Evolutionary conservation across 2,329 filamentous ascomycete species (phyloP).

Genomic region (Fusarium burgessii): DNA sequence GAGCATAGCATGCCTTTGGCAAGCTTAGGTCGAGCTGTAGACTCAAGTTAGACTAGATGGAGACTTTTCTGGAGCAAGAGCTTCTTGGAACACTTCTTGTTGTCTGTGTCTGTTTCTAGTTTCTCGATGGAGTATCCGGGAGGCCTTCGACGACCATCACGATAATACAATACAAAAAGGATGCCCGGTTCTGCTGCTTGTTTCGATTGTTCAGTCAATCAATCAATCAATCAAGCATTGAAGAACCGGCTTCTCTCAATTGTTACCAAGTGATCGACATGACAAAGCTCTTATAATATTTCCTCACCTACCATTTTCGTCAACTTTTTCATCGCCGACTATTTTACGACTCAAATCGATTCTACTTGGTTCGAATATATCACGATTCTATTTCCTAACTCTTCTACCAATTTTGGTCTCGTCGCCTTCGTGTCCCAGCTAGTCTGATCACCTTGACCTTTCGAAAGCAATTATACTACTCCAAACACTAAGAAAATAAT

Average conservation of each 20-base stretch:
- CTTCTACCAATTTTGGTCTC: slow-evolving; percentile 1
- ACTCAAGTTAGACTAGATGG: slow-evolving; percentile 31
- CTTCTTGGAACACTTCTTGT: slow-evolving; percentile 21
- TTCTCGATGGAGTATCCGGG: slow-evolving; percentile 36
- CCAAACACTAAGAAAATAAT: slow-evolving; percentile 26
- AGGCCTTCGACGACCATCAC: slow-evolving; percentile 45
- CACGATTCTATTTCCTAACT: slow-evolving; percentile 2
- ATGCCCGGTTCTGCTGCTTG: slow-evolving; percentile 36
- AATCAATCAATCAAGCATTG: slow-evolving; percentile 40
- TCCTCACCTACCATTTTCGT: slow-evolving; percentile 25
- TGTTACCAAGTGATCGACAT: slow-evolving; percentile 40
- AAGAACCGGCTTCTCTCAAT: slow-evolving; percentile 47
- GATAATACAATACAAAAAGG: slow-evolving; percentile 48
- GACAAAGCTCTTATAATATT: slow-evolving; percentile 37
- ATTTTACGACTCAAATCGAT: slow-evolving; percentile 3
- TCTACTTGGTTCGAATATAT: slow-evolving; percentile 16
- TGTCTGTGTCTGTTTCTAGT: slow-evolving; percentile 23
- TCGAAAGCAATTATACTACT: slow-evolving; percentile 11
- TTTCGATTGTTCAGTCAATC: slow-evolving; percentile 29
- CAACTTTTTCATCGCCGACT: slow-evolving; percentile 13
- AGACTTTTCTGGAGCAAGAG: slow-evolving; percentile 39
- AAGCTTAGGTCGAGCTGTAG: slow-evolving; percentile 28
- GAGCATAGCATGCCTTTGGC: slow-evolving; percentile 33
- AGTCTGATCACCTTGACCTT: slow-evolving; percentile 12
- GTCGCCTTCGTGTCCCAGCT: background rate